phyloP scores from a whole-genome alignment of 306 rosid genomes.

The Quercus variabilis region DNA sequence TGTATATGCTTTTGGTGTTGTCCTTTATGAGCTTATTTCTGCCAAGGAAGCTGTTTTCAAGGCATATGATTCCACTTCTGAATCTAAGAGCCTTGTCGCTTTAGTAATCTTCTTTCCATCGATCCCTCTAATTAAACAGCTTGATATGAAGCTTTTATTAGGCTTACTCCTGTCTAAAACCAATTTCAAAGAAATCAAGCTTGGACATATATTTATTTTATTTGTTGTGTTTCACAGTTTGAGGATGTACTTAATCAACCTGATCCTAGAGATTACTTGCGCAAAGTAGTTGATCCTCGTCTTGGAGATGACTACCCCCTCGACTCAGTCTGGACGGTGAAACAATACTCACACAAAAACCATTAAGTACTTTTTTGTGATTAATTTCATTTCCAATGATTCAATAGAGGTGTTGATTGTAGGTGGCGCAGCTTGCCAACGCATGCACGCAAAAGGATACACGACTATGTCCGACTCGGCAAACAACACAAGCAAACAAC shows the following conservation, averaged over 20 bases:
- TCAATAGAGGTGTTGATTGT: conserved; percentile 25
- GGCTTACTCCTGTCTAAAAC: background rate
- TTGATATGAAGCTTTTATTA: conserved; percentile 1
- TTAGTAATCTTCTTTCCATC: conserved; percentile 44
- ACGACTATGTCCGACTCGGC: conserved; percentile 68
- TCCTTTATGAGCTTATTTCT: conserved; percentile 85
- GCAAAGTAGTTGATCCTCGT: conserved; percentile 63
- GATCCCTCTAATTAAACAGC: background rate
- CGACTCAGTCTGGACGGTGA: conserved; percentile 76
- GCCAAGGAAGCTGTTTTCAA: conserved; percentile 75
- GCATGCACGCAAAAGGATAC: conserved; percentile 83
- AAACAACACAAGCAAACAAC: no score
- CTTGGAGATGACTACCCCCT: conserved; percentile 71
- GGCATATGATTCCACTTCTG: conserved; percentile 36
- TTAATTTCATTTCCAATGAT: background rate
- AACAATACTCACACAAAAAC: conserved; percentile 10
- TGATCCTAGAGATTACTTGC: conserved; percentile 46
- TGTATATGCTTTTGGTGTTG: conserved; percentile 87
- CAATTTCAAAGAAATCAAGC: background rate
- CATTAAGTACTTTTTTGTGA: background rate
- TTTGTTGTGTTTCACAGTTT: conserved; percentile 47
- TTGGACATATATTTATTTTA: background rate
- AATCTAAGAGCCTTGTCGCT: conserved; percentile 70
- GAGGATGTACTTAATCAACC: conserved; percentile 63
- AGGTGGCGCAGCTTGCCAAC: conserved; percentile 76